Evolutionary conservation across 768 basidiomycete species (phyloP).

Genomic region (Amanita exitialis): DNA sequence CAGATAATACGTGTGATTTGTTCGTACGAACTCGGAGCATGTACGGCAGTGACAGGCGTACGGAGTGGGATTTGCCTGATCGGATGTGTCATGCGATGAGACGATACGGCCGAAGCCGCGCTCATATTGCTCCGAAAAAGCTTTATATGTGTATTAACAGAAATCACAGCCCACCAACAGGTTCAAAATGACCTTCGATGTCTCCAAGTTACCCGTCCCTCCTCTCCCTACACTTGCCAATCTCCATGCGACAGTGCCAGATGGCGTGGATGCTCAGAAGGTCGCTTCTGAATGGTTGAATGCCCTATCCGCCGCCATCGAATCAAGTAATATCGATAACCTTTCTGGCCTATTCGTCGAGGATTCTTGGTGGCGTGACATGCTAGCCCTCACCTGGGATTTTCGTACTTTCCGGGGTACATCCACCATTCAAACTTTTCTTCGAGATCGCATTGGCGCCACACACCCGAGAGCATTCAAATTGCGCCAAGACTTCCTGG

Average conservation of each 20-base stretch:
- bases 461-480: conserved; percentile 20
- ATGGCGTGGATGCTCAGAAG: conserved; percentile 14
- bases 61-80: too few species aligned
- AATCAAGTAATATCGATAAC: conserved; percentile 9
- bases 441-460: conserved; percentile 25
- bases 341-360: conserved; percentile 14
- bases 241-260: conserved; percentile 14
- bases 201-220: conserved; percentile 9
- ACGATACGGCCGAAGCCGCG: too few species aligned
- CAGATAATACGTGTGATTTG: too few species aligned
- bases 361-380: conserved; percentile 39
- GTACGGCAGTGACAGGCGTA: too few species aligned
- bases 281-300: conserved; percentile 22
- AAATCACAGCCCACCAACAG: too few species aligned
- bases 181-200: neutral
- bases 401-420: conserved; percentile 32
- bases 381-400: conserved; percentile 41
- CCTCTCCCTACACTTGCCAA: conserved; percentile 20
- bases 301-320: conserved; percentile 11
- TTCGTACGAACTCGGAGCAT: too few species aligned
- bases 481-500: conserved; percentile 19
- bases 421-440: conserved; percentile 32
- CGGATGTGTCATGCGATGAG: too few species aligned
- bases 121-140: too few species aligned
- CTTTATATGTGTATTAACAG: too few species aligned